Percentiles rank a stretch among this genome's conserved stretches.
Evolutionary conservation across 2,329 filamentous ascomycete genomes (phyloP).

Genomic region (Pezicula neosporulosa): DNA sequence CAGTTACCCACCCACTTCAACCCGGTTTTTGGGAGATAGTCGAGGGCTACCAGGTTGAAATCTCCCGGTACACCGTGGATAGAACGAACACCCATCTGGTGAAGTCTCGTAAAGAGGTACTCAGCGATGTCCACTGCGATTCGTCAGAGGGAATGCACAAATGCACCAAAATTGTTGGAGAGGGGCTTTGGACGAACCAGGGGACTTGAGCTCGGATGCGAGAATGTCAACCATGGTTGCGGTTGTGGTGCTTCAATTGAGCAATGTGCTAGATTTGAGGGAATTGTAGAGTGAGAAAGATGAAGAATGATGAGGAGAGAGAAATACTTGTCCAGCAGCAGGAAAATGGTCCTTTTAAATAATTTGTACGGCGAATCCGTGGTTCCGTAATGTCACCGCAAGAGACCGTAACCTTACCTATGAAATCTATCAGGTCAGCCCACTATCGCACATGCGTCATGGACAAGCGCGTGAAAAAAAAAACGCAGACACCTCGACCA

Average conservation of each 20-base stretch:
- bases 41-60: constrained; percentile 67
- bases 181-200: constrained; percentile 1
- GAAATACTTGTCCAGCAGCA: not conserved
- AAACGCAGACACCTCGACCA: too few species aligned
- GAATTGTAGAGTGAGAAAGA: not conserved
- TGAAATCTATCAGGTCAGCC: too few species aligned
- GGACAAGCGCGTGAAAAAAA: too few species aligned
- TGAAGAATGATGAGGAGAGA: not conserved
- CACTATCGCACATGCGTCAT: too few species aligned
- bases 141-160: constrained; percentile 13
- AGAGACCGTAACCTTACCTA: too few species aligned
- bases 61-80: constrained; percentile 70
- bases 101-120: constrained; percentile 63
- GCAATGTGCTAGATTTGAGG: not conserved
- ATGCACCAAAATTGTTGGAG: not conserved
- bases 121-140: constrained; percentile 52
- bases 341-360: too few species aligned
- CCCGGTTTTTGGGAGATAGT: constrained; percentile 57
- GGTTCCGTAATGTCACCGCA: too few species aligned
- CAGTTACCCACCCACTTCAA: constrained; percentile 63
- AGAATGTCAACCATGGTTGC: constrained; percentile 36
- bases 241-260: not conserved
- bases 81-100: constrained; percentile 60
- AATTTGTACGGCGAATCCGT: too few species aligned
- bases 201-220: constrained; percentile 34